These are phyloP conservation scores for Pythium vanterpoolii DNA, from an alignment of 352 stramenopile species.

Conservation along the genomic window DNA sequence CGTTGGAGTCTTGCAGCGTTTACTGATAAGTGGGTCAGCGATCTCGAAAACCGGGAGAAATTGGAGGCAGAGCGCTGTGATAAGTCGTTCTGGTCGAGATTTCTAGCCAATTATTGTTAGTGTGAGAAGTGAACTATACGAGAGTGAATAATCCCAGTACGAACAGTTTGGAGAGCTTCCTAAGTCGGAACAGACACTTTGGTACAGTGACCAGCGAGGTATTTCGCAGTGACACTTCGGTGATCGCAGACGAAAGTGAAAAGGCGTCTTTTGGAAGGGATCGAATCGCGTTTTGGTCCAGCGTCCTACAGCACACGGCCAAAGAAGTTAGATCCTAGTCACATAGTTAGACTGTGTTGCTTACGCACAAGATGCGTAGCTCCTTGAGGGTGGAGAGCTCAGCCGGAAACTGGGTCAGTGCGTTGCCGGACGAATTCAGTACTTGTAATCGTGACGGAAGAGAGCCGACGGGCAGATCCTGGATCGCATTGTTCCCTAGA, in stretches of 20 bases:
- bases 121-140: not conserved
- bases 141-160: not conserved
- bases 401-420: not conserved
- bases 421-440: not conserved
- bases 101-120: not conserved
- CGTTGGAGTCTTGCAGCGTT: not conserved
- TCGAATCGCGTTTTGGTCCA: slow-evolving; percentile 2
- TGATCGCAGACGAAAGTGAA: not conserved
- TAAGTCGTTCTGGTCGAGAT: slow-evolving; percentile 5
- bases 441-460: not conserved
- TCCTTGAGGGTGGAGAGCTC: not conserved
- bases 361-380: not conserved
- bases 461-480: not conserved
- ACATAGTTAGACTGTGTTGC: no score
- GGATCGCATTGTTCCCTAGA: not conserved
- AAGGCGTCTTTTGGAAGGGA: not conserved
- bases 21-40: not conserved
- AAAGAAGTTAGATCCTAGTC: no score
- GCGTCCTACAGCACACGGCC: not conserved
- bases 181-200: not conserved
- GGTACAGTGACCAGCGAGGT: not conserved
- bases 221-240: not conserved
- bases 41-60: not conserved
- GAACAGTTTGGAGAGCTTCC: not conserved
- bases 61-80: not conserved